Evolutionary conservation across 129 eudicot genomes (phyloP).

Genomic region (Glebionis coronaria): DNA sequence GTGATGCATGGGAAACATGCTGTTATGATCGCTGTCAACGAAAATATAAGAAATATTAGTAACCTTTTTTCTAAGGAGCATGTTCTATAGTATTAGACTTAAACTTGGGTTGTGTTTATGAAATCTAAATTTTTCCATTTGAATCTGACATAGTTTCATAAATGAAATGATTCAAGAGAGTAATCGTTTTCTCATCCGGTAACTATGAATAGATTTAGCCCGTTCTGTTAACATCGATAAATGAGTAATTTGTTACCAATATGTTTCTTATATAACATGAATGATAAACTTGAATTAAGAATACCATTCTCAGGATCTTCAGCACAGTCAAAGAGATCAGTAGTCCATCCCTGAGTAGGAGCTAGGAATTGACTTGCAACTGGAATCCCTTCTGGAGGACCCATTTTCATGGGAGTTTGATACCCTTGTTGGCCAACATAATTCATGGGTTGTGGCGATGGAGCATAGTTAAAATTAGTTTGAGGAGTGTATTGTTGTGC

Average conservation of each 20-base stretch:
- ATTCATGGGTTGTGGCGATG: constrained; percentile 7
- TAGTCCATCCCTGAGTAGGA: constrained; percentile 31
- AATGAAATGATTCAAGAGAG: too few species aligned
- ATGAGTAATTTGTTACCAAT: too few species aligned
- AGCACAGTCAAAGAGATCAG: constrained; percentile 35
- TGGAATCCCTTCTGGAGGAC: constrained; percentile 11
- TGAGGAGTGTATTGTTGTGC: too few species aligned
- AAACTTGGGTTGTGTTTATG: too few species aligned
- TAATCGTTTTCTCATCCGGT: too few species aligned
- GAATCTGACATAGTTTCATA: too few species aligned
- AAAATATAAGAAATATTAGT: neutral
- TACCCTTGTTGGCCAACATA: constrained; percentile 3
- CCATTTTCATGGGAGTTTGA: constrained; percentile 10
- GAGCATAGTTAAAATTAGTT: constrained; percentile 7
- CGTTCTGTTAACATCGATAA: too few species aligned
- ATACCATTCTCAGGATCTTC: constrained; percentile 38
- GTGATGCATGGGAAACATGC: constrained; percentile 56
- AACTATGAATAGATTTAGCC: too few species aligned
- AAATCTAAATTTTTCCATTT: too few species aligned
- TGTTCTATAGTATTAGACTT: too few species aligned
- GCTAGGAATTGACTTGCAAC: constrained; percentile 29
- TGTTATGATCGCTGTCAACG: constrained; percentile 47
- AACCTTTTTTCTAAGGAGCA: too few species aligned
- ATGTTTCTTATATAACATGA: too few species aligned
- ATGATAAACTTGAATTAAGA: neutral